A percentile compares a stretch with the other conserved stretches of the same genome.
Evolutionary conservation across 805 yeast genomes (phyloP).

Genomic region (Wickerhamiella allomyrinae): DNA sequence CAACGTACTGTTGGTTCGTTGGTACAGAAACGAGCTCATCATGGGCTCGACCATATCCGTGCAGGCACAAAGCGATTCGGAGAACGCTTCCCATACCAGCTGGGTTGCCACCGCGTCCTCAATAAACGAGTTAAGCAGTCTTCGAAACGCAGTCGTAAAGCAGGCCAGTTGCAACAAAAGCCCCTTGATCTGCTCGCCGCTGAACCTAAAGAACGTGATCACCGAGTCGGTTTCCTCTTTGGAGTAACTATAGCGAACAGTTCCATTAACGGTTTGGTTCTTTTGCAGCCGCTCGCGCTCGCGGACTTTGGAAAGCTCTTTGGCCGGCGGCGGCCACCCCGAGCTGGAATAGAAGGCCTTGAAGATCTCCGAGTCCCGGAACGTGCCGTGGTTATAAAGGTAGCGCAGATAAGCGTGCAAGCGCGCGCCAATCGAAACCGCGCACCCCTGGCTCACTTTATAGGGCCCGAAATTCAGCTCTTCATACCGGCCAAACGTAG

Average conservation of each 20-base stretch:
- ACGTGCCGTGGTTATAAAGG: constrained; percentile 28
- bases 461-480: constrained; percentile 21
- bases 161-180: constrained; percentile 2
- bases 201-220: constrained; percentile 7
- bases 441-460: constrained; percentile 16
- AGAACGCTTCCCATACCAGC: background rate
- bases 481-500: constrained; percentile 20
- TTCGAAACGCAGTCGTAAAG: constrained; percentile 1
- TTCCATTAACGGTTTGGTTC: constrained; percentile 13
- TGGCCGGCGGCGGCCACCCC: background rate
- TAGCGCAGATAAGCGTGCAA: constrained; percentile 29
- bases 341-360: constrained; percentile 28
- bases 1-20: background rate
- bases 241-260: constrained; percentile 12
- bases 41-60: background rate
- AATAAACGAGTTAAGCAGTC: background rate
- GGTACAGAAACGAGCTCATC: background rate
- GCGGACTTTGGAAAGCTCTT: background rate
- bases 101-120: background rate
- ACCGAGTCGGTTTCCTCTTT: constrained; percentile 6
- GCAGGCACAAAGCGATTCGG: background rate
- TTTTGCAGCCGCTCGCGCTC: constrained; percentile 16
- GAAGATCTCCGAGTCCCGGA: constrained; percentile 26
- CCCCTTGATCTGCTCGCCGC: constrained; percentile 8
- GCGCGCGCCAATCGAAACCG: background rate